Percentiles rank a stretch among this genome's conserved stretches.
Conservation (phyloP, 2,329 filamentous ascomycete genomes). For the Dothideomycetidae sp. region DNA sequence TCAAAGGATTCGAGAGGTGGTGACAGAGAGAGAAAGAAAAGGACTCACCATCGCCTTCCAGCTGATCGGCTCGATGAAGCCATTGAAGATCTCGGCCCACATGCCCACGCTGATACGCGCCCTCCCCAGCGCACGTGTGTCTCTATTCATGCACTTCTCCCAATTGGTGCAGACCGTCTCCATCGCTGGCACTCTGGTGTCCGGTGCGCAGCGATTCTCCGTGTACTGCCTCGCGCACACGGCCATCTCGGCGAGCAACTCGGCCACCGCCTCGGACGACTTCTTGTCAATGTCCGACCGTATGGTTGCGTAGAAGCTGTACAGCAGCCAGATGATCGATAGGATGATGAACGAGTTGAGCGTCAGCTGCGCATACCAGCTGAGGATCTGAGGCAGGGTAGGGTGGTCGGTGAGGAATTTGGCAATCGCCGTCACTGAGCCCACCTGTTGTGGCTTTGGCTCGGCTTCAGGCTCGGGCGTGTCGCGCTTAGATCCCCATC, state of each 20-base stretch:
- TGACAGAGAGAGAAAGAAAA: background rate
- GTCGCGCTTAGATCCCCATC: slow-evolving; percentile 6
- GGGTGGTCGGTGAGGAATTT: slow-evolving; percentile 51
- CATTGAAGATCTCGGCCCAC: slow-evolving; percentile 84
- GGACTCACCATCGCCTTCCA: slow-evolving; percentile 58
- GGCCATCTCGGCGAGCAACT: slow-evolving; percentile 58
- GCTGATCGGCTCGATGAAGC: slow-evolving; percentile 80
- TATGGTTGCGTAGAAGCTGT: slow-evolving; percentile 54
- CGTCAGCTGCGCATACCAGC: slow-evolving; percentile 50
- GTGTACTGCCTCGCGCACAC: slow-evolving; percentile 59
- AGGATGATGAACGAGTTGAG: slow-evolving; percentile 51
- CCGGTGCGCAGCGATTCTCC: slow-evolving; percentile 58
- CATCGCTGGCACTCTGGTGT: slow-evolving; percentile 56
- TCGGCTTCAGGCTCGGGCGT: slow-evolving; percentile 1
- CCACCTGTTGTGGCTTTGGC: slow-evolving; percentile 19
- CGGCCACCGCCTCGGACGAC: slow-evolving; percentile 51
- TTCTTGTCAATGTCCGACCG: slow-evolving; percentile 62
- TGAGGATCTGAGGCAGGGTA: slow-evolving; percentile 49
- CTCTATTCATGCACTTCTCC: slow-evolving; percentile 75
- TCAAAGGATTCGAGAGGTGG: background rate
- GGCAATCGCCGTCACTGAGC: slow-evolving; percentile 33
- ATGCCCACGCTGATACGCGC: slow-evolving; percentile 74
- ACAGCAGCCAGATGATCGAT: slow-evolving; percentile 50
- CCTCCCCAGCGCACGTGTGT: slow-evolving; percentile 62
- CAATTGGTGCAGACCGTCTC: slow-evolving; percentile 61